phyloP scores from a whole-genome alignment of 805 yeast species.

The Wickerhamiella allomyrinae region DNA sequence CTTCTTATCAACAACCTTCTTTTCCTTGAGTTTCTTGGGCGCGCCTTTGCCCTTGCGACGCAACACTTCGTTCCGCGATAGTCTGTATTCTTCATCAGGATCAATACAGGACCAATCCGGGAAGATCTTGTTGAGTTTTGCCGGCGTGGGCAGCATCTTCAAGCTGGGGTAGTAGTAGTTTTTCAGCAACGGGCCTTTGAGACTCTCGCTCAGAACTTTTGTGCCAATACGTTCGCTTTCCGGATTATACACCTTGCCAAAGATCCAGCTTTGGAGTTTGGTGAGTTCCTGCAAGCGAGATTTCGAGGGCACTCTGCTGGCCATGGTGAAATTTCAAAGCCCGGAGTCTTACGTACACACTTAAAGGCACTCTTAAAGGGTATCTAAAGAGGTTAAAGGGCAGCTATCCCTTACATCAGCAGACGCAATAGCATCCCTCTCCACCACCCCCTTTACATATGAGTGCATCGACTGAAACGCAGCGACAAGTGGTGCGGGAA shows the following conservation, averaged over 20 bases:
- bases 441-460: no score
- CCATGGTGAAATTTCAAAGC: not conserved
- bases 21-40: conserved; percentile 20
- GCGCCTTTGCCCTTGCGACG: conserved; percentile 22
- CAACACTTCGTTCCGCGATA: conserved; percentile 16
- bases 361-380: no score
- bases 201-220: conserved; percentile 22
- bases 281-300: conserved; percentile 18
- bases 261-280: conserved; percentile 22
- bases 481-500: no score
- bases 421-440: no score
- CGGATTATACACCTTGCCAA: conserved; percentile 24
- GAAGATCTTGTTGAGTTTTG: conserved; percentile 13
- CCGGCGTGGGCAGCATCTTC: conserved; percentile 16
- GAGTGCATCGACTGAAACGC: no score
- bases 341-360: not conserved
- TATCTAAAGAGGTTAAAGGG: no score
- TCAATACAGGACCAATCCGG: conserved; percentile 16
- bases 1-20: conserved; percentile 18
- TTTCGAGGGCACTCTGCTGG: conserved; percentile 5
- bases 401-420: no score
- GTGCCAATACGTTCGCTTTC: conserved; percentile 22
- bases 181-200: conserved; percentile 22
- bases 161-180: conserved; percentile 23
- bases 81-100: conserved; percentile 16